Evolutionary conservation across 2,329 filamentous ascomycete species (phyloP).

Genomic region (Verticillium isaacii): DNA sequence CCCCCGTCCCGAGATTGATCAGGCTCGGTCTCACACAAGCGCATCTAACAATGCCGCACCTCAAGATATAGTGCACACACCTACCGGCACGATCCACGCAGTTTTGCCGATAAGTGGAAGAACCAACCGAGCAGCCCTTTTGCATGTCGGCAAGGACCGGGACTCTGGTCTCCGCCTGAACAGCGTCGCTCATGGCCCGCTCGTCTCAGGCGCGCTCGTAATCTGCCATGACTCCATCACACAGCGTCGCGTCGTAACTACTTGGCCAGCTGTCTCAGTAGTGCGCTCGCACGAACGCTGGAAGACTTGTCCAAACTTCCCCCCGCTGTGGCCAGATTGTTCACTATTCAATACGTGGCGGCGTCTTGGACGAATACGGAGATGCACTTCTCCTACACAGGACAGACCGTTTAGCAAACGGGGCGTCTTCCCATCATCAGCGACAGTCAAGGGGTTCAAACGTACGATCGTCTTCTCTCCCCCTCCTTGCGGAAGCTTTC

Average conservation of each 20-base stretch:
- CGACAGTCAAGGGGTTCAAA: conserved; percentile 16
- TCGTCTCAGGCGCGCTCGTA: too few relatives aligned
- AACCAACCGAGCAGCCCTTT: too few relatives aligned
- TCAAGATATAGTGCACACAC: neutral
- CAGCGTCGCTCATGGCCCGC: too few relatives aligned
- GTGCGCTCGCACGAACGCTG: neutral
- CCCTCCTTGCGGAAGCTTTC: conserved; percentile 83
- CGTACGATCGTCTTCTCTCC: conserved; percentile 76
- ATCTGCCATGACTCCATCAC: too few relatives aligned
- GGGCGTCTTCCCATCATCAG: neutral
- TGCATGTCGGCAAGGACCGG: too few relatives aligned
- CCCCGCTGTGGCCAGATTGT: neutral
- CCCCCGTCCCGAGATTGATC: neutral
- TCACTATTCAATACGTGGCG: conserved; percentile 38
- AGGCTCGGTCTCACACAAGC: neutral
- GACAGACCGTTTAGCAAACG: neutral
- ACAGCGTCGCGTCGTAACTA: too few relatives aligned
- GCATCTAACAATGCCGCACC: neutral
- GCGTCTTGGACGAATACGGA: conserved; percentile 27
- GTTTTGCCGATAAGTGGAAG: too few relatives aligned
- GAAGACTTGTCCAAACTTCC: neutral
- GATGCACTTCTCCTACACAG: conserved; percentile 27
- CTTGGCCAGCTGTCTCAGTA: too few relatives aligned
- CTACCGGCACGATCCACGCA: neutral
- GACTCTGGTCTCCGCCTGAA: too few relatives aligned